These are phyloP conservation scores for Lepidopterella palustris DNA, from an alignment of 495 filamentous ascomycete genomes.

Conservation along the genomic window DNA sequence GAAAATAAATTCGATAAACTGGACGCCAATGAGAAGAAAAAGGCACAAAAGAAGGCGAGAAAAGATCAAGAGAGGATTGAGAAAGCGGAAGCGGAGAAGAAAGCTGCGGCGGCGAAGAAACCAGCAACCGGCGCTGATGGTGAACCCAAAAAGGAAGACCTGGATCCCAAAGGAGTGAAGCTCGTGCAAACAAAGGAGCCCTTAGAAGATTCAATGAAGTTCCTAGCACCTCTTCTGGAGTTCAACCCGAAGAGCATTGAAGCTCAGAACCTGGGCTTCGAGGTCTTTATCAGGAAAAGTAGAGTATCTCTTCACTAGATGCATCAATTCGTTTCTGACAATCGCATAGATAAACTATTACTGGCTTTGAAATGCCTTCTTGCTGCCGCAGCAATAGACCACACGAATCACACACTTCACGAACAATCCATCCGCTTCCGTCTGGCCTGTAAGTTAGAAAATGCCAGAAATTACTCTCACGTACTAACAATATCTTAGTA, in stretches of 20 bases:
- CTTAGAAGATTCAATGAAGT: slow-evolving; percentile 80
- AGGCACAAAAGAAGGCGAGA: slow-evolving; percentile 90
- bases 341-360: slow-evolving; percentile 63
- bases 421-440: slow-evolving; percentile 68
- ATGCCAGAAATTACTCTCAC: background rate
- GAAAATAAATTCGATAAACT: slow-evolving; percentile 46
- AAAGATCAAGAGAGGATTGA: slow-evolving; percentile 82
- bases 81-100: slow-evolving; percentile 71
- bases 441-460: slow-evolving; percentile 43
- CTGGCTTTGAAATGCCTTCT: slow-evolving; percentile 80
- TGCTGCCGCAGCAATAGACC: slow-evolving; percentile 61
- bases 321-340: slow-evolving; percentile 17
- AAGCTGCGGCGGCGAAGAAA: slow-evolving; percentile 63
- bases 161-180: slow-evolving; percentile 74
- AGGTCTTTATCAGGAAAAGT: slow-evolving; percentile 77
- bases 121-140: slow-evolving; percentile 44
- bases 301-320: slow-evolving; percentile 38
- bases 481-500: slow-evolving; percentile 34
- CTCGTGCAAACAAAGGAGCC: slow-evolving; percentile 75
- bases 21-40: slow-evolving; percentile 73
- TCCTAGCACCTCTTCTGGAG: slow-evolving; percentile 71
- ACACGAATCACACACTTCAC: slow-evolving; percentile 67
- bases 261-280: slow-evolving; percentile 77
- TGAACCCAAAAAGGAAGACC: slow-evolving; percentile 68
- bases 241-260: slow-evolving; percentile 75